Conservation (phyloP, 148 eudicot genomes). For the Silene uniflora region DNA sequence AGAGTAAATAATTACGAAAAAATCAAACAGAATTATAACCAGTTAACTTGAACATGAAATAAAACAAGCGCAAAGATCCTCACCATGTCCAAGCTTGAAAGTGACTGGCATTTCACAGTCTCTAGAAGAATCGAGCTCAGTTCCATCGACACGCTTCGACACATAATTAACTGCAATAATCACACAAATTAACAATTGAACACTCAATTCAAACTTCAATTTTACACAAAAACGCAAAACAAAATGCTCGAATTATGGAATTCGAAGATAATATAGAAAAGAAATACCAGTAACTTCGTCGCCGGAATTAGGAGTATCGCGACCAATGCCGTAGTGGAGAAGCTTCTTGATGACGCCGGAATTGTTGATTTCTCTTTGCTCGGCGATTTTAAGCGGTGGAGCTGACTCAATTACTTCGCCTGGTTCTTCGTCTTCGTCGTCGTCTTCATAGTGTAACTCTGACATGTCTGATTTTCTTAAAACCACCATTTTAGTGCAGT, state of each 20-base stretch:
- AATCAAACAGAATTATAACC: neutral
- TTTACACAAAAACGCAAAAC: no score
- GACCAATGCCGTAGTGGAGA: conserved; percentile 37
- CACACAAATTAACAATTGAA: no score
- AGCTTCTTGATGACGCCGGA: conserved; percentile 57
- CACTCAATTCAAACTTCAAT: no score
- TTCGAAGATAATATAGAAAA: no score
- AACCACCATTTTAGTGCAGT: no score
- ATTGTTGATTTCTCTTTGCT: conserved; percentile 49
- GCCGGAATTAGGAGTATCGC: conserved; percentile 56
- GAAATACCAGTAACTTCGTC: conserved; percentile 56
- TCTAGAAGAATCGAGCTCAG: conserved; percentile 24
- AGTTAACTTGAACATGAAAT: no score
- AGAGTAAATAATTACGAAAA: neutral
- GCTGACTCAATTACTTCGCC: conserved; percentile 68
- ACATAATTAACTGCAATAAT: conserved; percentile 46
- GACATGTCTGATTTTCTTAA: no score
- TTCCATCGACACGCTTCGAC: conserved; percentile 35
- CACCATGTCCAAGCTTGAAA: conserved; percentile 38
- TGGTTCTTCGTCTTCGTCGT: conserved; percentile 45
- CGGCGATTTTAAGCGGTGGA: conserved; percentile 56
- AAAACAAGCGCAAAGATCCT: conserved; percentile 4
- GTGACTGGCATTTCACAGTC: conserved; percentile 36
- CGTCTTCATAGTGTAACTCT: no score
- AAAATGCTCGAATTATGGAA: no score